phyloP scores from a whole-genome alignment of 2,329 filamentous ascomycete species.

The Penicillium corylophilum region DNA sequence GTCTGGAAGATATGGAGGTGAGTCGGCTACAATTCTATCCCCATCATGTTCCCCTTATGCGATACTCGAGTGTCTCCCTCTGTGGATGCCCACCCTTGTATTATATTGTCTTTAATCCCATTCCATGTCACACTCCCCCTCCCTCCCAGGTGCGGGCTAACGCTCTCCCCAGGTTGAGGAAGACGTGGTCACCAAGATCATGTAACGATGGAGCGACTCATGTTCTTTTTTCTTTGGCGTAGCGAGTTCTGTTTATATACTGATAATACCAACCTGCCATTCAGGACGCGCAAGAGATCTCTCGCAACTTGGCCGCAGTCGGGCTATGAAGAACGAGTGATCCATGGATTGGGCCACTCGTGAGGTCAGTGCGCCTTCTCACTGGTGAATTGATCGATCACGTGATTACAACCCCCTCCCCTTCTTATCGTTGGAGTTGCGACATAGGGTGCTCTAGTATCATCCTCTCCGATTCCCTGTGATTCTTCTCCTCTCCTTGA shows the following conservation, averaged over 20 bases:
- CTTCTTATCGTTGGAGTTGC: constrained; percentile 30
- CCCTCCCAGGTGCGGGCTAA: constrained; percentile 37
- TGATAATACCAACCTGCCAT: constrained; percentile 33
- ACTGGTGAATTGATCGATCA: constrained; percentile 37
- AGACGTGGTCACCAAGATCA: constrained; percentile 81
- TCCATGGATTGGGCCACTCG: constrained; percentile 23
- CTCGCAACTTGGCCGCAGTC: constrained; percentile 27
- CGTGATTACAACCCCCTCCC: constrained; percentile 36
- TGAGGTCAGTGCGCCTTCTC: constrained; percentile 42
- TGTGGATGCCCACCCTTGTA: background rate
- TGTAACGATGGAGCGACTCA: constrained; percentile 55
- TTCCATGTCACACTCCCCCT: background rate
- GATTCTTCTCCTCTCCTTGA: too few species aligned
- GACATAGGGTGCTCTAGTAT: background rate
- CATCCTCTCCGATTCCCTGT: background rate
- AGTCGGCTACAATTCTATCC: constrained; percentile 44
- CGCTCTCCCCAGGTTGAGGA: constrained; percentile 71
- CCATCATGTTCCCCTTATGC: too few species aligned
- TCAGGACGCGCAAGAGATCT: constrained; percentile 33
- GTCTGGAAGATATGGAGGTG: constrained; percentile 98
- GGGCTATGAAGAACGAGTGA: constrained; percentile 22
- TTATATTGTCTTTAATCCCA: background rate
- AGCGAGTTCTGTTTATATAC: constrained; percentile 24
- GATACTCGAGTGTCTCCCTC: background rate
- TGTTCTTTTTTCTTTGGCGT: constrained; percentile 13